Percentiles rank a stretch among this genome's conserved stretches.
Conservation (phyloP, 306 rosid species). For the Ochetophila trinervis region DNA sequence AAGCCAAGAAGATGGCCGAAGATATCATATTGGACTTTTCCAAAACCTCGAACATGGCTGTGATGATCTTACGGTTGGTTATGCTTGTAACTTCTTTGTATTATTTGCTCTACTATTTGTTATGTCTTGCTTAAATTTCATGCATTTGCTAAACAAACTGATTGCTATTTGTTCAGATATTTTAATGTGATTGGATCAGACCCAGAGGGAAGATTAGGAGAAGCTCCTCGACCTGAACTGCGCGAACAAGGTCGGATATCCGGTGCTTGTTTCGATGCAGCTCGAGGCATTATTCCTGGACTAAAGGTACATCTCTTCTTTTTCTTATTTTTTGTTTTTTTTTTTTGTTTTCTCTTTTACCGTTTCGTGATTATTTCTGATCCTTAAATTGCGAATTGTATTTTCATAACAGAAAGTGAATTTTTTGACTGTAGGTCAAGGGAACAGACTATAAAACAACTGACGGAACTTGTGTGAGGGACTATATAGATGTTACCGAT, state of each 20-base stretch:
- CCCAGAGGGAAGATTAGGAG: constrained; percentile 85
- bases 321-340: not conserved
- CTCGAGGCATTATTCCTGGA: constrained; percentile 67
- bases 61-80: constrained; percentile 86
- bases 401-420: not conserved
- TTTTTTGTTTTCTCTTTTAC: not conserved
- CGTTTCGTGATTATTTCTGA: not conserved
- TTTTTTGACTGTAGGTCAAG: constrained; percentile 53
- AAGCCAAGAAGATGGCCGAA: constrained; percentile 98
- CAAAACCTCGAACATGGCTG: constrained; percentile 83
- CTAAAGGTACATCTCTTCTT: constrained; percentile 69
- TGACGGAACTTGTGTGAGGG: constrained; percentile 89
- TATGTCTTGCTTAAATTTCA: not conserved
- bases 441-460: constrained; percentile 77
- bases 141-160: not conserved
- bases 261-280: constrained; percentile 93
- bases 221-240: constrained; percentile 89
- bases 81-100: not conserved
- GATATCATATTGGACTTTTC: constrained; percentile 93
- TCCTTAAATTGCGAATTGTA: not conserved
- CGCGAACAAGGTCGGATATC: constrained; percentile 90
- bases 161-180: constrained; percentile 44
- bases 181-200: constrained; percentile 95
- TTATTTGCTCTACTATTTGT: not conserved
- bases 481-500: constrained; percentile 90